Evolutionary conservation across 345 rosid genomes (phyloP), one percentile per base, ranked within the genome.

Genomic region (Lepidium africanum): DNA sequence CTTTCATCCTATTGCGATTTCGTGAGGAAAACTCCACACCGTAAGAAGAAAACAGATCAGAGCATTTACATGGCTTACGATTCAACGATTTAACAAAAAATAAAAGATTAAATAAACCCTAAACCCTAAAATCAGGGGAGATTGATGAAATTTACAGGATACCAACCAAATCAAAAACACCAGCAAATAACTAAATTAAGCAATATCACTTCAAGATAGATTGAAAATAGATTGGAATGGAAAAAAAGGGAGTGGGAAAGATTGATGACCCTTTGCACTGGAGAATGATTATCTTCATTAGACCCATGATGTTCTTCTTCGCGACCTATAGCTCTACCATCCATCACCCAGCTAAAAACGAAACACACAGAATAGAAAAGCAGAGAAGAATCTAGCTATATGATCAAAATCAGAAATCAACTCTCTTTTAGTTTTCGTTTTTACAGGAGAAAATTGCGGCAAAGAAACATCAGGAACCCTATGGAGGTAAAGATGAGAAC

Each of bases 391-490:
- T 38, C 52, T 36, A 61, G 45, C 10, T 4, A 15, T n/a, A 3
- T 5, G 40, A 30, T 19, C 3, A 48, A 57, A 37, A 57, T 37
- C 4, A 33, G 7, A 49, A 23, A 49, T 3, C 10, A 9, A 47
- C 1, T 47, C 11, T 30, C 33, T 30, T 30, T 30, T 30, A 1
- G 1, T 30, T 30, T 30, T 30, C 33, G 7, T 47, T 49, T 11
- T 6, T 15, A 5, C 43, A 59, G 27, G 45, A 54, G 49, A 50
- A 48, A 64, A 10, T 10, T 30, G 41, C 11, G 38, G 66, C 1
- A 1, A 17, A 46, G 21, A 37, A 73, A 41, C 14, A 51, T 38
- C 59, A 54, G 69, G 70, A 74, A 74, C 74, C 73, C 69, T 45
- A 42, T 45, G 0, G 49, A 61, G 62, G 61, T 51, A 19, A 51